These are phyloP conservation scores for Lactarius sp. DNA, from an alignment of 768 basidiomycete genomes.

Conservation along the genomic window DNA sequence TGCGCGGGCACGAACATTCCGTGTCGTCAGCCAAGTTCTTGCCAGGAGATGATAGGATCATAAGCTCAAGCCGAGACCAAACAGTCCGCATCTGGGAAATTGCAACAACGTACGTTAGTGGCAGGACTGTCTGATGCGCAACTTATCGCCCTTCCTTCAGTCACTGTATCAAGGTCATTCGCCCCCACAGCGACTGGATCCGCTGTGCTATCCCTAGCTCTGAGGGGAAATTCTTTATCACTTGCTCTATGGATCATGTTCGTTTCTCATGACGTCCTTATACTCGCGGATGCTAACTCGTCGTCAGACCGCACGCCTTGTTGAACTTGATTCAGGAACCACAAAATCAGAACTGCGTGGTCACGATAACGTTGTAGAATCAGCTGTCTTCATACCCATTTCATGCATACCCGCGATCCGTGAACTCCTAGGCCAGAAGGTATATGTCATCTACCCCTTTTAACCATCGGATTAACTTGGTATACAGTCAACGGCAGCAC, in stretches of 20 bases:
- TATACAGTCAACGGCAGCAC: conserved; percentile 28
- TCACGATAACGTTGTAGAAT: conserved; percentile 52
- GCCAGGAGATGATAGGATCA: conserved; percentile 47
- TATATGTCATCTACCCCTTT: conserved; percentile 19
- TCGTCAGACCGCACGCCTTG: conserved; percentile 46
- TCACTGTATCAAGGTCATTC: conserved; percentile 47
- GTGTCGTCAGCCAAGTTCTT: conserved; percentile 51
- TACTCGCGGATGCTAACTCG: not conserved
- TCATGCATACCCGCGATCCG: conserved; percentile 41
- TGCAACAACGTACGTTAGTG: conserved; percentile 41
- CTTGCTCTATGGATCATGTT: conserved; percentile 53
- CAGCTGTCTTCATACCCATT: conserved; percentile 46
- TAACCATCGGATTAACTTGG: not conserved
- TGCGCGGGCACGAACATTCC: conserved; percentile 56
- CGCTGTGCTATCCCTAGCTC: conserved; percentile 33
- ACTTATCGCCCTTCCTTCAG: conserved; percentile 30
- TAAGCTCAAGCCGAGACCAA: conserved; percentile 51
- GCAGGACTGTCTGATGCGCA: not conserved
- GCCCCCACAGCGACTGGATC: conserved; percentile 52
- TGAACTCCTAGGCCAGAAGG: conserved; percentile 43
- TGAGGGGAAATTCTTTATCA: conserved; percentile 46
- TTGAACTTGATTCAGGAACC: conserved; percentile 45
- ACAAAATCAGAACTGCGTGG: conserved; percentile 50
- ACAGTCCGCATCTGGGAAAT: conserved; percentile 55
- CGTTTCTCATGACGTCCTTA: conserved; percentile 22